A percentile compares a stretch with the other conserved stretches of the same genome.
phyloP scores from a whole-genome alignment of 192 early-diverging fungal species.

The Entomortierella beljakovae region DNA sequence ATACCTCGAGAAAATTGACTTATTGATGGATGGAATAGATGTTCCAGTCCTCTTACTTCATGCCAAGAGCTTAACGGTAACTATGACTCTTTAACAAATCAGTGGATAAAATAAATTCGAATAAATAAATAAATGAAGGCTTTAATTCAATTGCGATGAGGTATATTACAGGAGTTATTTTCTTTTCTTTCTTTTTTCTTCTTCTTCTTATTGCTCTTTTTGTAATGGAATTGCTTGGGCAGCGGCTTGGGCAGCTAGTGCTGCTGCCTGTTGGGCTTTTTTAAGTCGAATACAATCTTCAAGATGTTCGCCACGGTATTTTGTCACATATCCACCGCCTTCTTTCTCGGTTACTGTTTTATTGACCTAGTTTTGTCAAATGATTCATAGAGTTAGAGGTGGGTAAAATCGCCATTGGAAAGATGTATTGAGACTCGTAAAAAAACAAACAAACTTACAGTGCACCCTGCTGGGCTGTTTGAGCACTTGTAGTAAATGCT shows the following conservation, averaged over 20 bases:
- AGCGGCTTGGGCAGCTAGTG: slow-evolving; percentile 13
- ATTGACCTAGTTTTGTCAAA: slow-evolving; percentile 29
- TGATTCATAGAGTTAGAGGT: no score
- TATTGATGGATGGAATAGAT: slow-evolving; percentile 55
- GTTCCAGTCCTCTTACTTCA: slow-evolving; percentile 73
- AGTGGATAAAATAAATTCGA: neutral
- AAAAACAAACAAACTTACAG: no score
- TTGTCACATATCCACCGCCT: slow-evolving; percentile 35
- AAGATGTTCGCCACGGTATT: slow-evolving; percentile 41
- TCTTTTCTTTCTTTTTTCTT: neutral
- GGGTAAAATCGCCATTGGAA: no score
- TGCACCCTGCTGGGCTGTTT: slow-evolving; percentile 64
- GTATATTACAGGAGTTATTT: no score
- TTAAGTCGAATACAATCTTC: slow-evolving; percentile 45
- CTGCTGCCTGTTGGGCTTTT: slow-evolving; percentile 39
- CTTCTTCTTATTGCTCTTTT: slow-evolving; percentile 21
- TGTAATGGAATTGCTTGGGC: slow-evolving; percentile 28
- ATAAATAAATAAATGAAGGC: neutral
- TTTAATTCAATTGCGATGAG: no score
- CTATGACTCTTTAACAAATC: slow-evolving; percentile 62
- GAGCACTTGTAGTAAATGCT: slow-evolving; percentile 73
- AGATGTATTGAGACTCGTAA: no score
- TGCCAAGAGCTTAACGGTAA: slow-evolving; percentile 72
- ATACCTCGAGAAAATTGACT: slow-evolving; percentile 63
- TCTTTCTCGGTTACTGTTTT: slow-evolving; percentile 49